These are phyloP conservation scores for Cicer yamashitae DNA, from an alignment of 306 rosid species.

Conservation along the genomic window DNA sequence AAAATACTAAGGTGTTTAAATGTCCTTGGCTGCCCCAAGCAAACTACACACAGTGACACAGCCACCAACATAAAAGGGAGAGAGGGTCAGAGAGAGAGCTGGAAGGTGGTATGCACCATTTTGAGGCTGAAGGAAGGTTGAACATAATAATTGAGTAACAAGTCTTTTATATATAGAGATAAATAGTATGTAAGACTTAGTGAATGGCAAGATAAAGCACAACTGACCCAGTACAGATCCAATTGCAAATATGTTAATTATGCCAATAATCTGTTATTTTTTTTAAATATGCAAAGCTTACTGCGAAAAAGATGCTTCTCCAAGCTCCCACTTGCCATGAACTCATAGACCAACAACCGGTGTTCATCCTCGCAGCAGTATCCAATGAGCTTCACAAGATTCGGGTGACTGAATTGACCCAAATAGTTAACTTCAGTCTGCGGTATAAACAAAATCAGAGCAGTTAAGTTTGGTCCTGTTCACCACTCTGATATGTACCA, in stretches of 20 bases:
- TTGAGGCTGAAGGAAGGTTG: conserved; percentile 32
- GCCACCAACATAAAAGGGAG: conserved; percentile 23
- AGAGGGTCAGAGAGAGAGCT: not conserved
- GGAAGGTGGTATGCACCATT: conserved; percentile 21
- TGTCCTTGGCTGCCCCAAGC: conserved; percentile 2
- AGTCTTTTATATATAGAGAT: conserved; percentile 27
- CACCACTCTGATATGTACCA: not conserved
- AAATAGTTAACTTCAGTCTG: conserved; percentile 96
- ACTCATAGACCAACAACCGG: conserved; percentile 89
- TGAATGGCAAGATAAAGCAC: conserved; percentile 14
- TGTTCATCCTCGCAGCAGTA: conserved; percentile 97
- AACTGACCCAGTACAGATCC: not conserved
- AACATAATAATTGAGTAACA: not conserved
- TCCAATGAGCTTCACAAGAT: conserved; percentile 95
- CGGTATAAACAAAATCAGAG: conserved; percentile 48
- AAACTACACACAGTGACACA: conserved; percentile 15
- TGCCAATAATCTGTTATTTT: not conserved
- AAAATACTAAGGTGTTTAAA: not conserved
- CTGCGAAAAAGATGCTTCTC: conserved; percentile 97
- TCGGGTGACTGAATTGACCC: conserved; percentile 88
- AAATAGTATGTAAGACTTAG: not conserved
- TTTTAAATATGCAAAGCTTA: conserved; percentile 51
- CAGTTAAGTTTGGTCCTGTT: conserved; percentile 19
- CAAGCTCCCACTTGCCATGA: conserved; percentile 95
- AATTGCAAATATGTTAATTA: conserved; percentile 10